Percentiles rank a stretch among this genome's conserved stretches.
Evolutionary conservation across 2,329 filamentous ascomycete genomes (phyloP).

Genomic region (Coniochaeta sp.): DNA sequence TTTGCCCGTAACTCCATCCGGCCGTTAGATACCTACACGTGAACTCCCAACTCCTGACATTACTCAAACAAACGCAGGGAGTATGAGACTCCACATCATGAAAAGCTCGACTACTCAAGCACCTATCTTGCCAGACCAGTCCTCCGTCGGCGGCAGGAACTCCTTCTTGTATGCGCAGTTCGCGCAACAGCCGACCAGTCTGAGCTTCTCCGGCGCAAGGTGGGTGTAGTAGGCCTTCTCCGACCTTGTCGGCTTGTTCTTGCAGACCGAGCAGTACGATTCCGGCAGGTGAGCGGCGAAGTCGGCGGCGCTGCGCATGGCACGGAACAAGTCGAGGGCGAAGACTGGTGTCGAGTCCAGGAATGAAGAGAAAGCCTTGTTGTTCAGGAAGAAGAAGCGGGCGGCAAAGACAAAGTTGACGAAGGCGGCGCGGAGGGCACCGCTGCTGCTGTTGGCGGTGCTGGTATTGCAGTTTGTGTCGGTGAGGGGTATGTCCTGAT

Average conservation of each 20-base stretch:
- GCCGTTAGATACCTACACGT: too few species aligned
- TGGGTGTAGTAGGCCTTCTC: slow-evolving; percentile 13
- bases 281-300: slow-evolving; percentile 9
- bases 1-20: too few species aligned
- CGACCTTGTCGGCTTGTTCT: slow-evolving; percentile 5
- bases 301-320: slow-evolving; percentile 10
- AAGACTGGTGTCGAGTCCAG: slow-evolving; percentile 9
- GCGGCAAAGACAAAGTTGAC: slow-evolving; percentile 10
- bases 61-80: not conserved
- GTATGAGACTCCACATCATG: too few species aligned
- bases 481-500: slow-evolving; percentile 7
- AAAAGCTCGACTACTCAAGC: not conserved
- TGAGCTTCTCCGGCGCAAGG: slow-evolving; percentile 6
- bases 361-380: slow-evolving; percentile 9
- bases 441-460: not conserved
- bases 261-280: slow-evolving; percentile 8
- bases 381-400: slow-evolving; percentile 11
- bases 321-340: slow-evolving; percentile 12
- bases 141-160: slow-evolving; percentile 1
- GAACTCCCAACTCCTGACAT: not conserved
- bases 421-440: slow-evolving; percentile 8
- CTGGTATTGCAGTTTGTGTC: slow-evolving; percentile 1
- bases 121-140: slow-evolving; percentile 6
- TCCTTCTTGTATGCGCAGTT: slow-evolving; percentile 9
- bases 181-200: slow-evolving; percentile 5